Base-by-base conservation (phyloP, 148 eudicot genomes). In the Rhododendron kiyosumense region DNA sequence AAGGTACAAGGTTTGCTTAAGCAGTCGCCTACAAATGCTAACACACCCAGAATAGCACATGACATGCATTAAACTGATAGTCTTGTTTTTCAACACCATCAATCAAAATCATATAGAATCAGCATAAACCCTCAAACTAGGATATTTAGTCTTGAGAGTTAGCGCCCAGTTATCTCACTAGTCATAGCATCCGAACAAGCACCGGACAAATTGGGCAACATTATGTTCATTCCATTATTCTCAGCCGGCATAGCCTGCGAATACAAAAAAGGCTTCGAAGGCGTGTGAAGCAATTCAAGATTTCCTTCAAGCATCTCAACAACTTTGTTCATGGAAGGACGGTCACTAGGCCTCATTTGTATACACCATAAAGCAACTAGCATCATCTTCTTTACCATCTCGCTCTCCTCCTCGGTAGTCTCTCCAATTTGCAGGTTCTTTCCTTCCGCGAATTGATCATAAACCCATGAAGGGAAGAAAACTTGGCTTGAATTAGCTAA, bases 401-500 rank as follows among this genome's bases (percentile, higher is more conserved):
- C 13, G 8, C 0, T 63, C 30, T 63, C 84, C 34, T 82, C 84
- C 52, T 82, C 36, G 1, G 49, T 63, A 6, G 5, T 13, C 10
- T 82, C 73, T 63, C 36, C 76, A 17, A 82, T 6, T 24, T 81
- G 22, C 7, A 82, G 0, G 13, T 41, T 28, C 54, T 7, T 41
- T 63, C 75, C 51, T 36, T 61, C 52, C 0, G 15, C 3, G 0
- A 82, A 59, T 38, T 82, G 84, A 38, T 82, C 84, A 82, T 82
- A 82, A 63, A 63, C 36, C 84, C 84, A 63, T 2, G 84, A 82
- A 13, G 84, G 52, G 48, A 82, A 82, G 52, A 22, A 82, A 36
- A 4, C 38, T 82, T 82, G 75, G 34, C 75, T 82, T 5, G 84
- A 61, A 38, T 82, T 3, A 22, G 12, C 76, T 2, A 54, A 61